Base-by-base conservation (phyloP, 148 eudicot genomes). In the Suaeda aralocaspica region DNA sequence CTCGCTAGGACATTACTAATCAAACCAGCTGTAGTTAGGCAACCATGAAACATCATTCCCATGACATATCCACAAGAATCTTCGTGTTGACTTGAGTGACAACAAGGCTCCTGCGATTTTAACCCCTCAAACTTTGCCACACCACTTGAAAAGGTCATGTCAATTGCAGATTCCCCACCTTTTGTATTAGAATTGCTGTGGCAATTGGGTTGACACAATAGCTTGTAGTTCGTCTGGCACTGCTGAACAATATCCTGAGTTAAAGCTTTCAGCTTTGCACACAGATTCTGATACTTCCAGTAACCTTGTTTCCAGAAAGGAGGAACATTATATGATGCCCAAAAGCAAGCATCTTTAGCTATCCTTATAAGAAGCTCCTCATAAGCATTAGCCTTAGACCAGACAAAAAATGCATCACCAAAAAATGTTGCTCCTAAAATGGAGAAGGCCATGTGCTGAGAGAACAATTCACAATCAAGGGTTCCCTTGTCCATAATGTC, bases 41-140 rank as follows among this genome's bases (percentile, higher is more conserved):
- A 82, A 48, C 89, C 89, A 81, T 85, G 89, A 59, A 82, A 85
- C 84, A 85, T 76, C 75, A 85, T 64, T 59, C 82, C 84, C 70
- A 74, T 72, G 70, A 80, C 78, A 68, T 81, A 70, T 65, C 79
- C 89, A 76, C 77, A 80, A 12, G 76, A 50, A 28, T 82, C 86
- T 55, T 76, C 70, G 58, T 51, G 69, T 48, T 71, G 41, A 66
- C 73, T 64, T 33, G 61, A 57, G 67, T 61, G 79, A 42, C 74
- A 75, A 78, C 55, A 66, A 58, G 64, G 57, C 52, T 74, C 78
- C 60, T 62, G 29, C 45, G 71, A 71, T 57, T 56, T 53, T 51
- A 61, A 33, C 26, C 44, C 67, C 45, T 42, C 68, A 59, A 59
- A 67, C 73, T 55, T 52, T 49, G 8, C 39, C 58, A 22, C 30